Evolutionary conservation across 1,284 basidiomycete species (phyloP).

Genomic region (Caloboletus inedulis): DNA sequence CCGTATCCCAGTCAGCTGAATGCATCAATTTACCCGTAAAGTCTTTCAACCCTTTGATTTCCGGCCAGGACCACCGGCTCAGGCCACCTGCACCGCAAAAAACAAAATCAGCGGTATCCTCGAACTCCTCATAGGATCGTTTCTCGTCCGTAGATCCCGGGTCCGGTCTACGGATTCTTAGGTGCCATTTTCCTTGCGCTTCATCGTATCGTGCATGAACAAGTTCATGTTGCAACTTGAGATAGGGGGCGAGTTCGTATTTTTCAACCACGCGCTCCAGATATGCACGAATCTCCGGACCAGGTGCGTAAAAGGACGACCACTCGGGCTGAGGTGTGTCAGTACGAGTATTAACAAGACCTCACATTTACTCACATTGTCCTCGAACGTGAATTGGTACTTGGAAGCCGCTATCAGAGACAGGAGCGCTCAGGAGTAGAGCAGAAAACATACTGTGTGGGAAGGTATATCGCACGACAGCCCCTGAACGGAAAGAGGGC

Average conservation of each 20-base stretch:
- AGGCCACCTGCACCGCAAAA: constrained; percentile 50
- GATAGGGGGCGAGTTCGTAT: constrained; percentile 51
- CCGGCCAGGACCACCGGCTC: constrained; percentile 58
- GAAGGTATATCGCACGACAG: constrained; percentile 57
- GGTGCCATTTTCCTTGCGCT: constrained; percentile 48
- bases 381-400: constrained; percentile 60
- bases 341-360: neutral
- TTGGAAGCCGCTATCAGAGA: constrained; percentile 24
- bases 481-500: constrained; percentile 34
- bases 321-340: constrained; percentile 44
- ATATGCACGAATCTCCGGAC: constrained; percentile 54
- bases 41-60: constrained; percentile 49
- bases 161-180: constrained; percentile 44
- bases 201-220: constrained; percentile 51
- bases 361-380: constrained; percentile 38
- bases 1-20: constrained; percentile 54
- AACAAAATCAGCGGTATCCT: constrained; percentile 52
- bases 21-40: constrained; percentile 55
- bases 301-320: constrained; percentile 58
- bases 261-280: constrained; percentile 55
- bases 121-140: constrained; percentile 40
- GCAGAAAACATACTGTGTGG: constrained; percentile 40
- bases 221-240: constrained; percentile 53
- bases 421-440: neutral
- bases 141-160: constrained; percentile 14